Percentiles rank a stretch among this genome's conserved stretches.
Evolutionary conservation across 225 moss, liverwort and hornwort genomes (phyloP).

Genomic region (Climacium dendroides): DNA sequence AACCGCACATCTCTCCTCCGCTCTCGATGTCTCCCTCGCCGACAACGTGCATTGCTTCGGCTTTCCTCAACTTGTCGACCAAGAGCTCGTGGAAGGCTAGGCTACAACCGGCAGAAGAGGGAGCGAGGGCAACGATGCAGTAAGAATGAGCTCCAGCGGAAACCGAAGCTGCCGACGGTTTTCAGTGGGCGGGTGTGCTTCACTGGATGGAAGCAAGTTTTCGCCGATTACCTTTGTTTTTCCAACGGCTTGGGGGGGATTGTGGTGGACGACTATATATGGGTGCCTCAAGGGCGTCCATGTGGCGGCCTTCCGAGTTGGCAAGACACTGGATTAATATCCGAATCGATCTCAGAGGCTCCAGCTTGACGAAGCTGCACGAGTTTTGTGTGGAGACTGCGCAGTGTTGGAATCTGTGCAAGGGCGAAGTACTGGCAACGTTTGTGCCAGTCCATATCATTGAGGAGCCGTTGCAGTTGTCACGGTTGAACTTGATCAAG

Average conservation of each 20-base stretch:
- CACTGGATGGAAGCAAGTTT: slow-evolving; percentile 39
- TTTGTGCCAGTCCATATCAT: slow-evolving; percentile 43
- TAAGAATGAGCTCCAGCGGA: slow-evolving; percentile 19
- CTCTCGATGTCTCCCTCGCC: slow-evolving; percentile 31
- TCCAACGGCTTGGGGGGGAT: slow-evolving; percentile 28
- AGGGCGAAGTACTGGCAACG: slow-evolving; percentile 27
- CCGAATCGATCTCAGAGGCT: slow-evolving; percentile 1
- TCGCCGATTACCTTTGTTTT: slow-evolving; percentile 37
- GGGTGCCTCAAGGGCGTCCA: slow-evolving; percentile 35
- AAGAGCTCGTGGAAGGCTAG: slow-evolving; percentile 15
- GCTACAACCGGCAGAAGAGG: slow-evolving; percentile 9
- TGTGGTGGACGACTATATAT: slow-evolving; percentile 36
- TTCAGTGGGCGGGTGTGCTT: slow-evolving; percentile 36
- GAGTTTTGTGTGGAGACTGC: slow-evolving; percentile 14
- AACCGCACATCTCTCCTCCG: slow-evolving; percentile 16
- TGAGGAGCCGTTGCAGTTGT: slow-evolving; percentile 29
- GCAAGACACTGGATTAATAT: neutral
- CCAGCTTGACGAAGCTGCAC: slow-evolving; percentile 18
- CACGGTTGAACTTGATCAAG: slow-evolving; percentile 19
- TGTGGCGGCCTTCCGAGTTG: slow-evolving; percentile 22
- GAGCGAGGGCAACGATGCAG: slow-evolving; percentile 13
- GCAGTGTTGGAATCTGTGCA: slow-evolving; percentile 4
- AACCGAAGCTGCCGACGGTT: slow-evolving; percentile 16
- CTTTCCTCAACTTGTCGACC: slow-evolving; percentile 13
- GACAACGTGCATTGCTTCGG: slow-evolving; percentile 44